These are phyloP conservation scores for Cercospora janseana DNA, from an alignment of 2,329 filamentous ascomycete species.

Conservation along the genomic window DNA sequence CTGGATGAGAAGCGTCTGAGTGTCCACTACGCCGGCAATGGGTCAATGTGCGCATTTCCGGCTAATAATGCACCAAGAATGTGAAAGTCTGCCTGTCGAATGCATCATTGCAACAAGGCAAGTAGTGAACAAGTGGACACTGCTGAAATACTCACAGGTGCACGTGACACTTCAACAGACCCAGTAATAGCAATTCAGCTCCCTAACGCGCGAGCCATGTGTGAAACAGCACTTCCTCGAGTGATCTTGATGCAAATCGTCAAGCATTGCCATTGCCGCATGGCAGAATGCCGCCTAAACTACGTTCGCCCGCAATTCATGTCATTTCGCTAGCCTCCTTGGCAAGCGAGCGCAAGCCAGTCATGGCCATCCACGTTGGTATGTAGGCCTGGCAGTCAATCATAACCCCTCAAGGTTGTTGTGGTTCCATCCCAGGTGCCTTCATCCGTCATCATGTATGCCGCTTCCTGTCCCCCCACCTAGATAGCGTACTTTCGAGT, in stretches of 20 bases:
- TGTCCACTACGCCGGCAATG: too few species aligned
- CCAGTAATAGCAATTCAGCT: slow-evolving; percentile 15
- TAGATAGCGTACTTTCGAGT: slow-evolving; percentile 98
- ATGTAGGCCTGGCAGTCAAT: slow-evolving; percentile 14
- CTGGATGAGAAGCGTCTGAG: too few species aligned
- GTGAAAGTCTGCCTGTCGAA: not conserved
- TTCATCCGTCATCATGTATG: slow-evolving; percentile 6
- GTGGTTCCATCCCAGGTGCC: slow-evolving; percentile 14
- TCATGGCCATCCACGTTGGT: slow-evolving; percentile 2
- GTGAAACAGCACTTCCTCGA: slow-evolving; percentile 7
- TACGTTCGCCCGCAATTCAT: slow-evolving; percentile 13
- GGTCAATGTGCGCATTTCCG: too few species aligned
- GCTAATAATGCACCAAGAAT: too few species aligned
- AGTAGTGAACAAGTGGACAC: not conserved
- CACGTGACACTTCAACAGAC: not conserved
- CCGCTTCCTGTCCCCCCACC: not conserved
- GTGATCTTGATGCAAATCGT: slow-evolving; percentile 18
- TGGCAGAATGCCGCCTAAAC: slow-evolving; percentile 21
- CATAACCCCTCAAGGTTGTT: slow-evolving; percentile 19
- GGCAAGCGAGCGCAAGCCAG: slow-evolving; percentile 8
- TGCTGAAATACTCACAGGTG: not conserved
- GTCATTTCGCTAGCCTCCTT: slow-evolving; percentile 9
- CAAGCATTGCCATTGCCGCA: slow-evolving; percentile 17
- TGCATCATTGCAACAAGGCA: not conserved
- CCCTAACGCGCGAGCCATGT: slow-evolving; percentile 20